Percentiles rank a stretch among this genome's conserved stretches.
Conservation (phyloP, 805 yeast species). For the Lachancea dasiensis region DNA sequence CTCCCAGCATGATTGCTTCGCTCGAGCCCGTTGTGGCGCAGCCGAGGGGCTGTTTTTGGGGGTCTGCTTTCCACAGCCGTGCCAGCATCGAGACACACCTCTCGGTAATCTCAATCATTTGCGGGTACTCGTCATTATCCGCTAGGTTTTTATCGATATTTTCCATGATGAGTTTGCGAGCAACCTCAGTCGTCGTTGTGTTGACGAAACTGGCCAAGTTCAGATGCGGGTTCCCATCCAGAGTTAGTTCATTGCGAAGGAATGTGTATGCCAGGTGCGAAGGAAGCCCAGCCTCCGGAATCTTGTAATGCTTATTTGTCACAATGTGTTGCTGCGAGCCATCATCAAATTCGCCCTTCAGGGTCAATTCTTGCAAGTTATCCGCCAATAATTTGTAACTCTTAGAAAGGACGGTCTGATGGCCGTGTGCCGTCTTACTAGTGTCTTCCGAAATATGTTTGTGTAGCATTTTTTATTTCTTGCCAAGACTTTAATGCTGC, state of each 20-base stretch:
- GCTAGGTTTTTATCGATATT: conserved; percentile 84
- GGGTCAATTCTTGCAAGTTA: conserved; percentile 7
- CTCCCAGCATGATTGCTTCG: conserved; percentile 92
- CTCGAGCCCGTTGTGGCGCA: conserved; percentile 92
- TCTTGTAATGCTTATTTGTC: conserved; percentile 42
- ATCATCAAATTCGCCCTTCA: conserved; percentile 4
- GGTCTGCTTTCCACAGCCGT: conserved; percentile 73
- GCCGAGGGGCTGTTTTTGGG: conserved; percentile 51
- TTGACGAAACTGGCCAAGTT: conserved; percentile 88
- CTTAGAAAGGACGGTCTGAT: background rate
- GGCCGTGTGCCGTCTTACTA: background rate
- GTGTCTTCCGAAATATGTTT: conserved; percentile 1
- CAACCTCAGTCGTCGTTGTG: conserved; percentile 54
- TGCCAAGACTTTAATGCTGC: conserved; percentile 4
- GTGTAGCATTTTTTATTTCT: conserved; percentile 17
- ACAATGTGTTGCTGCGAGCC: conserved; percentile 2
- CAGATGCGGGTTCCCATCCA: conserved; percentile 80
- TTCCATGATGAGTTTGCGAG: conserved; percentile 51
- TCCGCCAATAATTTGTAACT: conserved; percentile 9
- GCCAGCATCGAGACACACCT: conserved; percentile 79
- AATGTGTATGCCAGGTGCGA: conserved; percentile 51
- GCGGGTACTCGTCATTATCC: conserved; percentile 91
- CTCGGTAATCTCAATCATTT: conserved; percentile 68
- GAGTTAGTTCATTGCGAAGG: conserved; percentile 64
- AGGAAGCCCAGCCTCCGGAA: conserved; percentile 53